Evolutionary conservation across 164 flowering plant species (phyloP).

Genomic region (Aristolochia contorta): DNA sequence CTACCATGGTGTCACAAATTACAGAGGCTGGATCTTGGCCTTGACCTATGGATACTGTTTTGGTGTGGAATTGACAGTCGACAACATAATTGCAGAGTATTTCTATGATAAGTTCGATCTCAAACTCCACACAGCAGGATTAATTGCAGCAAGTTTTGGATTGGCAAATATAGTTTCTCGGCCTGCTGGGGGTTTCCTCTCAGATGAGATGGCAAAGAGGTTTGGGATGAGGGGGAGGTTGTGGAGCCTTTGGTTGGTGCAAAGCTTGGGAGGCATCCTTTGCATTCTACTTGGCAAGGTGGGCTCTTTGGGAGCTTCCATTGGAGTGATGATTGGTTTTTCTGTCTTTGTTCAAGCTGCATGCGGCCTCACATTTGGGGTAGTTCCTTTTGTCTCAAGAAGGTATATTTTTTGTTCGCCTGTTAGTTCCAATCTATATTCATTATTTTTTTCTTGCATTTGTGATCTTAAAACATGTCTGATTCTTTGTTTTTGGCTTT

Average conservation of each 20-base stretch:
- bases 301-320: conserved; percentile 40
- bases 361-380: conserved; percentile 82
- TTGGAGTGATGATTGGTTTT: conserved; percentile 57
- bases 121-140: conserved; percentile 75
- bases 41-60: conserved; percentile 77
- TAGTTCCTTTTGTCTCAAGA: conserved; percentile 82
- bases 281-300: conserved; percentile 57
- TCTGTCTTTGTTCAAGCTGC: conserved; percentile 79
- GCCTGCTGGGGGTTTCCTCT: conserved; percentile 63
- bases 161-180: conserved; percentile 62
- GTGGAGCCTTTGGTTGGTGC: conserved; percentile 71
- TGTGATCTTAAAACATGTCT: too few species aligned
- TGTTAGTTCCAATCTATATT: background rate
- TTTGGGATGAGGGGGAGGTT: conserved; percentile 86
- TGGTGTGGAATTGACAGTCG: conserved; percentile 77
- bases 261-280: conserved; percentile 61
- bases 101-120: conserved; percentile 69
- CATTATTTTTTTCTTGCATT: background rate
- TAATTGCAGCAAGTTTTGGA: conserved; percentile 77
- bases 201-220: conserved; percentile 54
- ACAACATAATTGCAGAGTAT: conserved; percentile 84
- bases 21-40: conserved; percentile 79
- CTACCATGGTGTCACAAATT: conserved; percentile 50
- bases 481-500: too few species aligned
- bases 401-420: conserved; percentile 36